Evolutionary conservation across 2,329 filamentous ascomycete genomes (phyloP).

Genomic region (Delphinella strobiligena): DNA sequence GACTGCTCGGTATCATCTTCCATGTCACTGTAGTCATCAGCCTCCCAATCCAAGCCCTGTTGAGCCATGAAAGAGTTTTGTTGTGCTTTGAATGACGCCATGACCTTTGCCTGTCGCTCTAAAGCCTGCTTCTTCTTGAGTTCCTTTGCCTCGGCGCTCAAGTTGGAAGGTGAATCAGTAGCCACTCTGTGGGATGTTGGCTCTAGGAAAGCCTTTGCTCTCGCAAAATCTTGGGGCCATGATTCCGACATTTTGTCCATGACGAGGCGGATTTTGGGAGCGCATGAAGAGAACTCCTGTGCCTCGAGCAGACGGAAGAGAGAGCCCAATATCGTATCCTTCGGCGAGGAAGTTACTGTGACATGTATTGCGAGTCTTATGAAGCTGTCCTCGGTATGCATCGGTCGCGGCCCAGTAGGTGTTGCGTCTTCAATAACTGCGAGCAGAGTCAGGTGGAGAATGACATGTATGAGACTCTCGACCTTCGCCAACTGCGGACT

Average conservation of each 20-base stretch:
- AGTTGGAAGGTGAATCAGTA: neutral
- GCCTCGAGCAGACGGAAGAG: conserved; percentile 45
- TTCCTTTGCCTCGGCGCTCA: conserved; percentile 49
- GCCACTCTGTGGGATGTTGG: conserved; percentile 61
- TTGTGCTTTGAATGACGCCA: conserved; percentile 97
- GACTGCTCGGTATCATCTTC: conserved; percentile 48
- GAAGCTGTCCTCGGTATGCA: conserved; percentile 8
- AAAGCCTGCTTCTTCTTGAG: conserved; percentile 83
- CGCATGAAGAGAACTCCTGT: conserved; percentile 68
- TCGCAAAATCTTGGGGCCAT: conserved; percentile 59
- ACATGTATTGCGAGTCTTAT: conserved; percentile 7
- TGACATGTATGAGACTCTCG: conserved; percentile 83
- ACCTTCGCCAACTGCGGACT: conserved; percentile 69
- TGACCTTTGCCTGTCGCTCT: conserved; percentile 81
- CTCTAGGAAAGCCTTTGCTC: conserved; percentile 46
- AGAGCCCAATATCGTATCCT: conserved; percentile 37
- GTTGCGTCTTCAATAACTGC: conserved; percentile 65
- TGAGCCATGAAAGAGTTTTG: conserved; percentile 90
- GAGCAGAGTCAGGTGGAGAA: conserved; percentile 76
- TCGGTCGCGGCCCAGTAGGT: conserved; percentile 3
- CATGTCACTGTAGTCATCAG: conserved; percentile 65
- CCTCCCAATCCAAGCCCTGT: conserved; percentile 79
- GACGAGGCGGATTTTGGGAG: conserved; percentile 73
- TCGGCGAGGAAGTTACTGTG: neutral
- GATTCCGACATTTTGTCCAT: conserved; percentile 77